Percentiles rank a stretch among this genome's conserved stretches.
phyloP scores from a whole-genome alignment of 2,329 filamentous ascomycete genomes.

The Cercospora zeina region DNA sequence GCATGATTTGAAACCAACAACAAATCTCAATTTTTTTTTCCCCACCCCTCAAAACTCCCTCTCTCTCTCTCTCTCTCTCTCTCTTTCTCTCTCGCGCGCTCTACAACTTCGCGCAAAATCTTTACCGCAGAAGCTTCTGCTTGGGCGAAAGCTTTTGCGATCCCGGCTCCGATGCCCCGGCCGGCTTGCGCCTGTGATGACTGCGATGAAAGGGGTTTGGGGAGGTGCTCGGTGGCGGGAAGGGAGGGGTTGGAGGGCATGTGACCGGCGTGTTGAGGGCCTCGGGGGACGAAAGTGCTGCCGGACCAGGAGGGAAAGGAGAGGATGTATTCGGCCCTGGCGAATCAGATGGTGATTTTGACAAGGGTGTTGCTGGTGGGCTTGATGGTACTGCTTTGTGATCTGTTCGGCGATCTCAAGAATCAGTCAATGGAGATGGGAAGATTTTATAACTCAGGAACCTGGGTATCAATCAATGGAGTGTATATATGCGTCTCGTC shows the following conservation, averaged over 20 bases:
- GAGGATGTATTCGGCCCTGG: constrained; percentile 4
- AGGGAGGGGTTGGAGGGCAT: constrained; percentile 14
- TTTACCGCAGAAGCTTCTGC: constrained; percentile 38
- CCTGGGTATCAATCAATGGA: background rate
- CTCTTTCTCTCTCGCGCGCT: no score
- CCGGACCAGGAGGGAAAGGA: constrained; percentile 9
- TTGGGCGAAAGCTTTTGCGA: constrained; percentile 38
- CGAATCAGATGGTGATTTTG: background rate
- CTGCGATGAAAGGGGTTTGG: constrained; percentile 33
- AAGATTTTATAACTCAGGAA: background rate
- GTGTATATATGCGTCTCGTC: background rate
- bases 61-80: no score
- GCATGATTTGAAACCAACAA: no score
- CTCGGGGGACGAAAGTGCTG: constrained; percentile 5
- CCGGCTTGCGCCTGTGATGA: constrained; percentile 41
- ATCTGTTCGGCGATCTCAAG: background rate
- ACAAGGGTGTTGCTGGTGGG: background rate
- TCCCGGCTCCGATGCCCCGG: constrained; percentile 38
- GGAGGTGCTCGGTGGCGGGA: background rate
- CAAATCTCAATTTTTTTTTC: no score
- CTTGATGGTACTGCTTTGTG: background rate
- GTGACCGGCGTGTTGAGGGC: constrained; percentile 8
- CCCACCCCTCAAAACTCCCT: no score
- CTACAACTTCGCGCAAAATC: no score
- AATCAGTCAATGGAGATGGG: background rate